Conservation (phyloP, 1,284 basidiomycete genomes). For the Inonotus obliquus region DNA sequence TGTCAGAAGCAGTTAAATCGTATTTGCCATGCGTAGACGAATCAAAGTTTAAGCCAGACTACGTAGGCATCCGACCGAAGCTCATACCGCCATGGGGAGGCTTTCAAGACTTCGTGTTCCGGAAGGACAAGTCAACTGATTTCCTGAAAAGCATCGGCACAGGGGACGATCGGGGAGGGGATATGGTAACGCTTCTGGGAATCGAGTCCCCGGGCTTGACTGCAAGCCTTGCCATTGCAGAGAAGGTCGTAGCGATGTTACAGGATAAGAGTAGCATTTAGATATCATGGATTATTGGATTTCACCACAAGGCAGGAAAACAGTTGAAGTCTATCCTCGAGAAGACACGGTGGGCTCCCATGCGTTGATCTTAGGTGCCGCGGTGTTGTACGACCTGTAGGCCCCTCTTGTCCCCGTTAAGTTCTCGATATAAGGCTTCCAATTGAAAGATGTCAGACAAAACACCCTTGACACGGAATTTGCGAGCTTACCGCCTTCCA, state of each 20-base stretch:
- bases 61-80: conserved; percentile 91
- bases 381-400: conserved; percentile 86
- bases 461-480: neutral
- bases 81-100: conserved; percentile 68
- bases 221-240: conserved; percentile 69
- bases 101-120: conserved; percentile 83
- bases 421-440: conserved; percentile 77
- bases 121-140: conserved; percentile 43
- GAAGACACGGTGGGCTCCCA: conserved; percentile 77
- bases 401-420: conserved; percentile 88
- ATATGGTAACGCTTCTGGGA: conserved; percentile 74
- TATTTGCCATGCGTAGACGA: conserved; percentile 73
- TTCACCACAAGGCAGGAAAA: neutral
- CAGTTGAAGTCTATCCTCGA: conserved; percentile 31
- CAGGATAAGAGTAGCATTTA: conserved; percentile 1
- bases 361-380: conserved; percentile 69
- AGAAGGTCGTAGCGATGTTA: conserved; percentile 61
- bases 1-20: conserved; percentile 60
- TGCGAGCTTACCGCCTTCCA: conserved; percentile 80
- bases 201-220: conserved; percentile 80
- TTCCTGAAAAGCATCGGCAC: conserved; percentile 20
- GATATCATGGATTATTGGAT: neutral
- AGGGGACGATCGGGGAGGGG: conserved; percentile 26
- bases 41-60: conserved; percentile 78
- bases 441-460: neutral